Conservation (phyloP, 805 yeast species). For the Blastobotrys robertii region DNA sequence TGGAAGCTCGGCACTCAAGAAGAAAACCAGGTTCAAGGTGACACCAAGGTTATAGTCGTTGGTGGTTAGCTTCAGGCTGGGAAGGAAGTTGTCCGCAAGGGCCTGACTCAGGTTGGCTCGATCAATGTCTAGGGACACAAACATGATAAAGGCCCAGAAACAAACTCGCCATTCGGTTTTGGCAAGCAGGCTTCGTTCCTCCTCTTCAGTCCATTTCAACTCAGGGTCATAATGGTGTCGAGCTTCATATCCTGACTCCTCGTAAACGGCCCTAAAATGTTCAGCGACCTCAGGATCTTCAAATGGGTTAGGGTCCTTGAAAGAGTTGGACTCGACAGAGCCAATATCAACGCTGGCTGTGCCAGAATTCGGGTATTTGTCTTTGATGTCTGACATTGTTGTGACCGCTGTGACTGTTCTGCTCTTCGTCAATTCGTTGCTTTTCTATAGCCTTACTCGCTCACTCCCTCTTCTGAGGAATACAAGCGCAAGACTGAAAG, state of each 20-base stretch:
- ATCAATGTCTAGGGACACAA: constrained; percentile 47
- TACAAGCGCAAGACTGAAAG: too few species aligned
- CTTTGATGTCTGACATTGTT: too few species aligned
- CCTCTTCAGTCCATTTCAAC: constrained; percentile 39
- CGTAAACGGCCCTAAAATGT: background rate
- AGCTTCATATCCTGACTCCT: constrained; percentile 38
- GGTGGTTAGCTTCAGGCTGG: constrained; percentile 42
- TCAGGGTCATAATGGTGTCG: constrained; percentile 43
- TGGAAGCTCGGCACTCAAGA: constrained; percentile 51
- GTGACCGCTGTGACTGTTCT: too few species aligned
- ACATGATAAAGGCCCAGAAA: constrained; percentile 45
- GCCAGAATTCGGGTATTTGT: too few species aligned
- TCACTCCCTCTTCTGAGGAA: too few species aligned
- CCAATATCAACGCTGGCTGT: too few species aligned
- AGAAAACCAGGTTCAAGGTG: constrained; percentile 35
- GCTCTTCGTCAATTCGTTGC: too few species aligned
- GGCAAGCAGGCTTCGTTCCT: constrained; percentile 36
- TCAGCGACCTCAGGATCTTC: too few species aligned
- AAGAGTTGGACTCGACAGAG: too few species aligned
- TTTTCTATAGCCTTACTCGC: too few species aligned
- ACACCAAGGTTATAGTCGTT: constrained; percentile 48
- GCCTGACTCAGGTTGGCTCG: constrained; percentile 48
- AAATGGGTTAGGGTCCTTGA: too few species aligned
- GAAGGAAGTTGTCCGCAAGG: constrained; percentile 44
- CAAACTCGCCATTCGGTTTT: constrained; percentile 47